Base-by-base conservation (phyloP, 2,329 filamentous ascomycete species). In the Talaromyces atroroseus region DNA sequence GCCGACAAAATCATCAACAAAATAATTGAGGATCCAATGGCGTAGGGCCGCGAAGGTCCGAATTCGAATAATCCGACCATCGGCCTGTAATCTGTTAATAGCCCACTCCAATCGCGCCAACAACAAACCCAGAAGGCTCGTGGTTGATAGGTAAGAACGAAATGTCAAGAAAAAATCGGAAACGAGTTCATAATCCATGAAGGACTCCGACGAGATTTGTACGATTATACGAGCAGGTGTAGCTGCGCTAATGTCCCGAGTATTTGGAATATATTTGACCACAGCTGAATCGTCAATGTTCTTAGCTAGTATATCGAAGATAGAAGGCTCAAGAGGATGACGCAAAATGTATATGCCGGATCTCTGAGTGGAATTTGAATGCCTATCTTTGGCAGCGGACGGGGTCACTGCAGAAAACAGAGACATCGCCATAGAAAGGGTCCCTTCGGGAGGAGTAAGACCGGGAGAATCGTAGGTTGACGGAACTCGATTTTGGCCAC, bases 101-200 rank as follows among this genome's bases (percentile, higher is more conserved):
- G 94, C 91, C 94, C 94, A 99, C 62, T 86, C 81, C 52, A 99
- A 75, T 18, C 94, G 84, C 2, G 92, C 87, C 60, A 97, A 81
- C 16, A 99, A 80, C 79, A 96, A 90, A 48, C 86, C 84, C 21
- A 96, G 80, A 3, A 99, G 79, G 64, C 92, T 87, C 20, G 80
- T 78, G 0, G 88, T 80, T 12, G 89, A 85, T 58, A 99, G 78
- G 67, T 96, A 99, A 2, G 88, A 83, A 49, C 94, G 89, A 67
- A 90, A 99, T 0, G 94, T 97, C 21, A 99, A 82, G 67, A 99
- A 99, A 74, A 99, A 99, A 71, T 99, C 94, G 1, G 94, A 97
- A 4, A 99, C 83, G 5, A 99, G 81, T 66, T 97, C 92, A 70
- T 99, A 99, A 71, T 99, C 92, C 66, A 99, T 84, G 68, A 97